Evolutionary conservation across 805 yeast genomes (phyloP).

Genomic region (Ogataea salicorniae): DNA sequence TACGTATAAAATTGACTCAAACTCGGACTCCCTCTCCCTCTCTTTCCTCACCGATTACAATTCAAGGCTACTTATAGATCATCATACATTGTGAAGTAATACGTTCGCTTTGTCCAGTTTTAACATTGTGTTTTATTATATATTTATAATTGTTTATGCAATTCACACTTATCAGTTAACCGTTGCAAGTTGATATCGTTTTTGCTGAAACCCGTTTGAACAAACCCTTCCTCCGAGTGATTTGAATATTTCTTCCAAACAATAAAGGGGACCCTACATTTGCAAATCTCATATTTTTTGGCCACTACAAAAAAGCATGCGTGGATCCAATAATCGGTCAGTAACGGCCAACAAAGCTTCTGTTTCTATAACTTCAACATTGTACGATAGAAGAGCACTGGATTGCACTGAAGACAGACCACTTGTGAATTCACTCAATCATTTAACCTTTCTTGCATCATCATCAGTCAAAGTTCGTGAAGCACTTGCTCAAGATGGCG

Average conservation of each 20-base stretch:
- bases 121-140: too few relatives aligned
- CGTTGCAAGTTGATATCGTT: too few relatives aligned
- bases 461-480: slow-evolving; percentile 87
- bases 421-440: slow-evolving; percentile 84
- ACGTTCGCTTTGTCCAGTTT: too few relatives aligned
- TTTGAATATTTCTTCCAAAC: not conserved
- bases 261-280: not conserved
- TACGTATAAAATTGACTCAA: too few relatives aligned
- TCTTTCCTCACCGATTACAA: too few relatives aligned
- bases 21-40: too few relatives aligned
- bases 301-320: slow-evolving; percentile 42
- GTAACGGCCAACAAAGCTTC: slow-evolving; percentile 81
- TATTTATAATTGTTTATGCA: too few relatives aligned
- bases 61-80: too few relatives aligned
- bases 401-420: slow-evolving; percentile 90
- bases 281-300: not conserved
- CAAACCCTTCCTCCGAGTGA: not conserved
- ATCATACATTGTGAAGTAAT: too few relatives aligned
- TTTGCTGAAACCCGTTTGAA: too few relatives aligned
- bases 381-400: slow-evolving; percentile 87
- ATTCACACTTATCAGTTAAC: too few relatives aligned
- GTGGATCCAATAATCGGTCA: slow-evolving; percentile 83
- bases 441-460: slow-evolving; percentile 80
- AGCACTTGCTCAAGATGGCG: slow-evolving; percentile 85
- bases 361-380: slow-evolving; percentile 81